Evolutionary conservation across 164 flowering plant genomes (phyloP), one percentile per base, ranked within the genome.

Genomic region (Magnolia officinalis): DNA sequence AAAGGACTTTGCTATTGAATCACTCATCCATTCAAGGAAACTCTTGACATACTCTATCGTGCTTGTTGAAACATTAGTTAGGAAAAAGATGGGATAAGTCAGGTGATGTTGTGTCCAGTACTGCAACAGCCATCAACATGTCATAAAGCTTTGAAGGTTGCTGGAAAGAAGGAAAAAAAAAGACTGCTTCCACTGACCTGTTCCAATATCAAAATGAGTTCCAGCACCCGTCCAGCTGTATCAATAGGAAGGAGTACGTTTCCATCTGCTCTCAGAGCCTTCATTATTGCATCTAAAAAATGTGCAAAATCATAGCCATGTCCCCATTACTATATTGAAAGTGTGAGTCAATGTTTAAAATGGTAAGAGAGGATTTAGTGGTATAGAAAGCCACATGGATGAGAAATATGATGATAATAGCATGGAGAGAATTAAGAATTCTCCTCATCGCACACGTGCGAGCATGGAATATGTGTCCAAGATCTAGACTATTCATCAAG

Each of bases 1-100:
- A 79, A 96, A 96, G 63, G 99, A 96, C 81, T 96, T 96, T 74
- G 95, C 93, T 74, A 96, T 92, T 66, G 95, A 83, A 79, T 96
- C 99, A 84, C 95, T 91, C 99, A 96, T 96, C 97, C 97, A 96
- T 87, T 96, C 99, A 68, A 96, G 92, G 78, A 94, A 96, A 79
- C 98, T 96, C 89, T 96, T 94, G 21, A 86, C 94, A 84, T 90
- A 94, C 58, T 94, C 98, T 66, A 94, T 82, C 8, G 98, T 94
- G 86, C 98, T 94, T 59, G 99, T 86, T 71, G 98, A 72, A 76
- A 96, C 97, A 84, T 90, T 87, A 21, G 99, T 90, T 68, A 96
- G 91, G 78, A 96, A 91, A 87, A 76, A 92, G 70, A 96, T 90
- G 24, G 99, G 99, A 81, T 86, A 92, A 65, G 85, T 82, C 80